Percentiles rank a stretch among this genome's conserved stretches.
Evolutionary conservation across 176 grass and related monocot species (phyloP).

Genomic region (Lolium rigidum): DNA sequence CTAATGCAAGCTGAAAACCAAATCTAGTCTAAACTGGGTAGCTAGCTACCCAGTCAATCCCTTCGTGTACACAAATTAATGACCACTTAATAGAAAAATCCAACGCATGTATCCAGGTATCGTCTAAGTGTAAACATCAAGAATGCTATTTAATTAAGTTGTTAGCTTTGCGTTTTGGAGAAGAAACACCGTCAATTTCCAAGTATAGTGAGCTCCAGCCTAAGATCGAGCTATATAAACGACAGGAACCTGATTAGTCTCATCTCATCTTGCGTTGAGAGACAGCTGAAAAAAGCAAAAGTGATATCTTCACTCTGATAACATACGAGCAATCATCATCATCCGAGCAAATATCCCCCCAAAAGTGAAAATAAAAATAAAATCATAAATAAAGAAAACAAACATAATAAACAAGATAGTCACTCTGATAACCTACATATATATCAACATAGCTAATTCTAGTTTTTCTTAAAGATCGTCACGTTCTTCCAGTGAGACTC

Average conservation of each 20-base stretch:
- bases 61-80: not conserved
- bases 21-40: not conserved
- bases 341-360: too few species aligned
- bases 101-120: not conserved
- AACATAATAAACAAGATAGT: too few species aligned
- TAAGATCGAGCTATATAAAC: conserved; percentile 9
- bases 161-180: not conserved
- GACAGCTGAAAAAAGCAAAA: not conserved
- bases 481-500: conserved; percentile 41
- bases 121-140: not conserved
- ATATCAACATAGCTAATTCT: not conserved
- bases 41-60: not conserved
- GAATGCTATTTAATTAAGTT: not conserved
- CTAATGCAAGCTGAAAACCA: not conserved
- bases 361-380: too few species aligned
- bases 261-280: not conserved
- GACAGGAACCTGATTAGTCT: not conserved
- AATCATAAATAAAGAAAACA: too few species aligned
- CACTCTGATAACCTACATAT: not conserved
- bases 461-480: not conserved
- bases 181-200: not conserved
- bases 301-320: too few species aligned
- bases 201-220: not conserved
- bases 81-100: not conserved
- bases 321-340: too few species aligned